Evolutionary conservation across 2,329 filamentous ascomycete species (phyloP), one percentile per base, ranked within the genome.

Genomic region (Rachicladosporium sp.): DNA sequence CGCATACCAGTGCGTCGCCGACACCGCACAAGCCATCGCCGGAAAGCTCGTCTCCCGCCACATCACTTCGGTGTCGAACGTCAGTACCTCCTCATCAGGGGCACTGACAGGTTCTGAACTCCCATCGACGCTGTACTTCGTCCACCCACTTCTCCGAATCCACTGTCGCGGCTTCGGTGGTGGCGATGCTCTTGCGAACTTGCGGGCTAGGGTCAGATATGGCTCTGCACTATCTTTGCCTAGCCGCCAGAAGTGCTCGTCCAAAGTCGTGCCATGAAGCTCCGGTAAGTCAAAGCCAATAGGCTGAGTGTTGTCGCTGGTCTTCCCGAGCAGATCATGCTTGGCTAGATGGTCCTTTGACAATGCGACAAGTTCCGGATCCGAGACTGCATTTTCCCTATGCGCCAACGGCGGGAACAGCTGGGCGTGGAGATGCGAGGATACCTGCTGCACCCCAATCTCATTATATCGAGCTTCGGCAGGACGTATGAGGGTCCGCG

Each of bases 11-110:
- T 87, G 80, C 3, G 78, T 88, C 1, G 85, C 80, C 50, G 87
- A 87, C 11, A 80, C 83, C 10, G 93, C 91, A 57, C 89, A 96
- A 15, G 93, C 91, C 86, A 98, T 96, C 42, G 94, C 86, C 1
- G 93, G 87, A 60, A 86, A 98, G 0, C 82, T 80, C 48, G 80
- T 89, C 56, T 91, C 78, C 58, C 93, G 93, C 74, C 81, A 98
- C 80, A 98, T 80, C 35, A 95, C 88, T 62, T 98, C 91, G 1
- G 88, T 93, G 62, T 98, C 91, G 52, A 98, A 98, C 30, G 82
- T 88, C 39, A 96, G 67, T 71, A 89, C 80, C 3, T 74, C 65
- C 56, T 91, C 88, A 44, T 89, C 71, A 0, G 93, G 91, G 8
- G 78, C 76, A 45, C 81, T 77, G 4, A 94, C 76, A 2, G 70